Conservation (phyloP, 2,329 filamentous ascomycete species). For the Cadophora malorum region DNA sequence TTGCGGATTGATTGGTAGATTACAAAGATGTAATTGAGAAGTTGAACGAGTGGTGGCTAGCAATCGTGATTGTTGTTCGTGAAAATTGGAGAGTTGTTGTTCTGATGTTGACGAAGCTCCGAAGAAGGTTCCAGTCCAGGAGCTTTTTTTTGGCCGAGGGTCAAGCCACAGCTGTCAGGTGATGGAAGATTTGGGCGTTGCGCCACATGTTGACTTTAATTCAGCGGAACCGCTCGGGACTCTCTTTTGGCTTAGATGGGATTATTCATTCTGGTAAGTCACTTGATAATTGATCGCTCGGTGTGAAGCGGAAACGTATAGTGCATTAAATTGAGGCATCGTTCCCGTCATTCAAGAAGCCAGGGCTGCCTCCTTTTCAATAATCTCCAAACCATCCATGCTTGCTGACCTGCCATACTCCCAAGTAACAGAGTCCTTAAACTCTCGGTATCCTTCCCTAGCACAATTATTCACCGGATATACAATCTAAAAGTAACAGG, state of each 20-base stretch:
- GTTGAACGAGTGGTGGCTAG: conserved; percentile 18
- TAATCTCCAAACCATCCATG: conserved; percentile 4
- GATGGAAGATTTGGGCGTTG: not conserved
- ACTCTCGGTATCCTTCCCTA: not conserved
- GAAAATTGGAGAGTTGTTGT: conserved; percentile 11
- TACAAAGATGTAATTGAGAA: conserved; percentile 15
- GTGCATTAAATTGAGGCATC: conserved; percentile 19
- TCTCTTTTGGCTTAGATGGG: not conserved
- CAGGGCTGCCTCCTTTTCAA: not conserved
- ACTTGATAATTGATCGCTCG: not conserved
- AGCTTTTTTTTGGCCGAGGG: conserved; percentile 26
- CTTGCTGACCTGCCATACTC: not conserved
- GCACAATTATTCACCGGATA: conserved; percentile 21
- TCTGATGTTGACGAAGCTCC: conserved; percentile 10
- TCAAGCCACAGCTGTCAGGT: conserved; percentile 10
- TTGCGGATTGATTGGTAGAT: conserved; percentile 24
- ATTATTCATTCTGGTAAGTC: not conserved
- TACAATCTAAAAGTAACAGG: conserved; percentile 39
- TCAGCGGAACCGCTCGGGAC: not conserved
- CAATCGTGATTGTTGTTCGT: not conserved
- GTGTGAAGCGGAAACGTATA: conserved; percentile 1
- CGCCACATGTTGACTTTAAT: conserved; percentile 10
- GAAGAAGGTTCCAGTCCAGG: conserved; percentile 20
- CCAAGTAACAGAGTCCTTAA: not conserved
- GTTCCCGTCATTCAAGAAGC: conserved; percentile 11